These are phyloP conservation scores for Kluyveromyces marxianus DNA, from an alignment of 1,139 yeast genomes.

Conservation along the genomic window DNA sequence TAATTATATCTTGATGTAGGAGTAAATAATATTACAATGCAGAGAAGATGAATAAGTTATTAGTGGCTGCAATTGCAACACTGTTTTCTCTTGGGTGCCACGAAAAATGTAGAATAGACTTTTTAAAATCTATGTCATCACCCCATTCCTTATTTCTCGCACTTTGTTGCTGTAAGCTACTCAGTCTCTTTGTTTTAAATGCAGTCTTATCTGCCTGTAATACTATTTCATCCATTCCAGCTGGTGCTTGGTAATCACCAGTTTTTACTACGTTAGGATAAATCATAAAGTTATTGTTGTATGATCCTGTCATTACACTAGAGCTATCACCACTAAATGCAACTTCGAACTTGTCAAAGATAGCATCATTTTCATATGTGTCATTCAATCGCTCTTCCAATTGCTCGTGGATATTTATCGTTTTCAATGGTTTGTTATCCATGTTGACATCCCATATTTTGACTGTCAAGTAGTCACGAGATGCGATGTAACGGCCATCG, in stretches of 20 bases:
- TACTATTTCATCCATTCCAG: constrained; percentile 51
- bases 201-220: constrained; percentile 98
- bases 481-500: constrained; percentile 89
- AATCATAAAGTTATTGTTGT: constrained; percentile 94
- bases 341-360: constrained; percentile 96
- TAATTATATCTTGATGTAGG: constrained; percentile 1
- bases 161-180: constrained; percentile 26
- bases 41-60: constrained; percentile 77
- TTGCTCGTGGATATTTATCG: constrained; percentile 93
- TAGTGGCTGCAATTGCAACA: constrained; percentile 97
- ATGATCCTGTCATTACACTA: constrained; percentile 94
- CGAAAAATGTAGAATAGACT: constrained; percentile 88
- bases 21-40: constrained; percentile 38
- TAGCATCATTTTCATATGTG: constrained; percentile 96
- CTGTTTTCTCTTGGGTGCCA: constrained; percentile 98
- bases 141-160: constrained; percentile 50
- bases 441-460: constrained; percentile 97
- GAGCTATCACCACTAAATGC: constrained; percentile 90
- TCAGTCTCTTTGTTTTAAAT: constrained; percentile 46
- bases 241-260: constrained; percentile 14
- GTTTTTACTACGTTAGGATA: constrained; percentile 69
- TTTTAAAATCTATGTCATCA: constrained; percentile 87
- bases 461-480: constrained; percentile 95
- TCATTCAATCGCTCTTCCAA: constrained; percentile 90
- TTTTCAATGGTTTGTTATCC: constrained; percentile 92